Evolutionary conservation across 2,329 filamentous ascomycete genomes (phyloP).

Genomic region (Paraconiothyrium brasiliense): DNA sequence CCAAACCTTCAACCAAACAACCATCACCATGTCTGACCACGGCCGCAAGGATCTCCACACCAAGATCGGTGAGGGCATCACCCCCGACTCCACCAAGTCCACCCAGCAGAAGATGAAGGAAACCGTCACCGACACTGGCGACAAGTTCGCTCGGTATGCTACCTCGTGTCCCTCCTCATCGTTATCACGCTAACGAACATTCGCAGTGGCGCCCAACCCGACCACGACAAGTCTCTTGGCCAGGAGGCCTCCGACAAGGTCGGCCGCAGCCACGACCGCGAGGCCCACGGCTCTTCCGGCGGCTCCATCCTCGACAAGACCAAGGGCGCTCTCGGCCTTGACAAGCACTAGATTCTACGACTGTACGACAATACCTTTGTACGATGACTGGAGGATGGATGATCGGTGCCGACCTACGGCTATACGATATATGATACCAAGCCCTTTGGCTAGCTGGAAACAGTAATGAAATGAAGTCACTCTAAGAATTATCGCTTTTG

Average conservation of each 20-base stretch:
- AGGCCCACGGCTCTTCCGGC: constrained; percentile 49
- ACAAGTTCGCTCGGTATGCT: constrained; percentile 62
- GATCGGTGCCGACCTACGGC: neutral
- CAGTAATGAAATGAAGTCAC: neutral
- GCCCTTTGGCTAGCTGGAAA: constrained; percentile 27
- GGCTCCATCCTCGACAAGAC: constrained; percentile 57
- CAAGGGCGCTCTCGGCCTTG: constrained; percentile 58
- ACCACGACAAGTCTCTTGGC: constrained; percentile 63
- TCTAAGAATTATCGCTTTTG: neutral
- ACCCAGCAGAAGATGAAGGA: constrained; percentile 68
- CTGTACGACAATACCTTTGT: neutral
- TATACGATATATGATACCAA: constrained; percentile 30
- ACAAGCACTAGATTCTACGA: constrained; percentile 46
- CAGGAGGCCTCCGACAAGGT: constrained; percentile 59
- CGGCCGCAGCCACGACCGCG: constrained; percentile 50
- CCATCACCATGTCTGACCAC: constrained; percentile 66
- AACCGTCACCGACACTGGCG: constrained; percentile 62
- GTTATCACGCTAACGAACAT: constrained; percentile 27
- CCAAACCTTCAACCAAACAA: constrained; percentile 36
- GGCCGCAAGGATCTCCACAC: constrained; percentile 68
- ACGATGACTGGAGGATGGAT: constrained; percentile 13
- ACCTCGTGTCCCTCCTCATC: neutral
- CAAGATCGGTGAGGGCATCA: constrained; percentile 66
- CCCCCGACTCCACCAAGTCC: constrained; percentile 69
- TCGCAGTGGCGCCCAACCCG: constrained; percentile 58